Evolutionary conservation across 2,329 filamentous ascomycete genomes (phyloP), one percentile per base, ranked within the genome.

Genomic region (Davidsoniella eucalypti): DNA sequence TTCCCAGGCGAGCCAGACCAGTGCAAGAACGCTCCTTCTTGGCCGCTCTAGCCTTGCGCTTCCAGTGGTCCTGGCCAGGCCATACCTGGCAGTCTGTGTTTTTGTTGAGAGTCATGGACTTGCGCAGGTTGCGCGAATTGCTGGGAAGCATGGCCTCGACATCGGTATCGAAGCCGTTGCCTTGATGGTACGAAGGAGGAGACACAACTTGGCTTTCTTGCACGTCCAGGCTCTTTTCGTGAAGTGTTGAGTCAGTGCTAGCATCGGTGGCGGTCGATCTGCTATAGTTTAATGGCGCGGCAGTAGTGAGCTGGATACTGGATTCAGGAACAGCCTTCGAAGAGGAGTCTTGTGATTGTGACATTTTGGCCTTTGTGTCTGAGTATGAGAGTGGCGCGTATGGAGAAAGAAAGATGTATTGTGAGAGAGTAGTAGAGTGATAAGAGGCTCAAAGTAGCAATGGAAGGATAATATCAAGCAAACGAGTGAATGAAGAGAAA

Each of bases 31-130:
- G 63, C 53, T 68, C 71, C 55, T 66, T 66, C 64, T 76, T 76
- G 53, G 72, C 71, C 9, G 67, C 69, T 62, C 72, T 73, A 54
- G 73, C 73, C 65, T 76, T 75, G 54, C 69, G 66, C 61, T 72
- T 74, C 75, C 76, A 78, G 58, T 78, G 70, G 21, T 71, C 68
- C 58, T 75, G 70, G 51, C 72, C 71, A 4, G 76, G 76, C 76
- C 76, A 80, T 16, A 78, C 73, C 42, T 71, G 66, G 57, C 69
- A 72, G 54, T 79, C 73, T 47, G 60, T 63, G 53, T 67, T 67
- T 49, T 68, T 69, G 26, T 68, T 69, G 23, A 60, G 59, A 16
- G 59, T 60, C 51, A 61, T 57, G 4, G 63, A 63, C 52, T 63
- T 65, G 51, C 61, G 59, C 49, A 60, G 63, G 25, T 59, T 23